Base-by-base conservation (phyloP, 176 grass and related monocot genomes). In the Oryza longistaminata region DNA sequence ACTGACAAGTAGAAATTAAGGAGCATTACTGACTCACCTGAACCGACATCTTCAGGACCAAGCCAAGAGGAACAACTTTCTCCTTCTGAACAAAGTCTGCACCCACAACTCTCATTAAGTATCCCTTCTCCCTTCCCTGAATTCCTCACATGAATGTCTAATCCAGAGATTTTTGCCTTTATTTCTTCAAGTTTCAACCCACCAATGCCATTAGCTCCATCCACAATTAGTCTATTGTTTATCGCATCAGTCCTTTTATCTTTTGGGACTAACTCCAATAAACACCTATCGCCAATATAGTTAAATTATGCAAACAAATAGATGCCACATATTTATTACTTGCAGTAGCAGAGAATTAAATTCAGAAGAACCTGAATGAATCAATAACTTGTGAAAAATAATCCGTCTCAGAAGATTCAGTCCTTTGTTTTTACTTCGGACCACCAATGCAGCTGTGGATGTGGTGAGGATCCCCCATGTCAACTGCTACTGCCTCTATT, bases 41-140 rank as follows among this genome's bases (percentile, higher is more conserved):
- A 70, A 43, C 89, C 82, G 80, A 87, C 76, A 79, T 95, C 93
- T 44, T 87, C 75, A 78, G 79, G 75, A 11, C 76, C 65, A 90
- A 98, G 0, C 89, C 89, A 87, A 50, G 74, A 50, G 96, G 96
- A 82, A 78, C 61, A 81, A 93, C 86, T 68, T 94, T 95, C 76
- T 95, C 93, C 76, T 98, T 98, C 75, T 98, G 96, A 80, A 98
- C 96, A 88, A 93, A 98, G 89, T 98, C 96, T 3, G 96, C 96
- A 26, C 96, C n/a, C 96, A 40, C 96, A 98, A 37, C 71, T 83
- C 49, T 95, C 90, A 85, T 98, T 98, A 17, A 98, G 96, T 91
- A 98, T 45, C 42, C 93, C 95, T 88, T 98, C 91, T 90, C 87
- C 91, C 75, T 88, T 93, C 66, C 91, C 93, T 21, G 91, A 80